Conservation (phyloP, 2,329 filamentous ascomycete genomes). For the Hypoxylon sp. region DNA sequence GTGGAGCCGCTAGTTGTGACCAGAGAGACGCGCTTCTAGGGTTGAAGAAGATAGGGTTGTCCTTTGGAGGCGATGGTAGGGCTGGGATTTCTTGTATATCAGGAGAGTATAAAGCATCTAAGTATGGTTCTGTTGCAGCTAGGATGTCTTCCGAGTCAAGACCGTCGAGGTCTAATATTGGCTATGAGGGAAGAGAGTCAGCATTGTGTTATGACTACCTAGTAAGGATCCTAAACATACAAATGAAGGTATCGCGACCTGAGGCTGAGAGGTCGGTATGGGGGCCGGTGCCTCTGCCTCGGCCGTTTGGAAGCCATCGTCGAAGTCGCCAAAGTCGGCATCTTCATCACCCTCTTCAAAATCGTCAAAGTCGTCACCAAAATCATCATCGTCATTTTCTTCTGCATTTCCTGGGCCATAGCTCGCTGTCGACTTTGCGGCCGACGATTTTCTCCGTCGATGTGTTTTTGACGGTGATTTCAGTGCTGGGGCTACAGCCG, state of each 20-base stretch:
- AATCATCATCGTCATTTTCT: conserved; percentile 55
- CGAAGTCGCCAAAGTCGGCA: conserved; percentile 73
- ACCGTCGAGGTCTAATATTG: conserved; percentile 73
- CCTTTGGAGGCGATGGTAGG: conserved; percentile 60
- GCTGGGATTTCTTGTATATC: conserved; percentile 61
- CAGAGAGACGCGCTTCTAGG: conserved; percentile 89
- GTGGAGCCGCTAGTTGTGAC: conserved; percentile 95
- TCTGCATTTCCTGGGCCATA: conserved; percentile 43
- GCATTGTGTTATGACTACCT: conserved; percentile 45
- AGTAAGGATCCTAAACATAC: conserved; percentile 54
- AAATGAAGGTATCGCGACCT: conserved; percentile 51
- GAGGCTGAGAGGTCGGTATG: conserved; percentile 46
- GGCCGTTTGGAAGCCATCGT: conserved; percentile 73
- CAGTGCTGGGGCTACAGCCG: conserved; percentile 40
- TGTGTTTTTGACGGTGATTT: conserved; percentile 41
- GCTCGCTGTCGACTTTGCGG: conserved; percentile 40
- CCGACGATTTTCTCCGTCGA: conserved; percentile 45
- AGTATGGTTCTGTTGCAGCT: conserved; percentile 69
- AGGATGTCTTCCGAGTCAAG: conserved; percentile 68
- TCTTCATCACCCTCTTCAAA: conserved; percentile 67
- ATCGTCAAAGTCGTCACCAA: conserved; percentile 69
- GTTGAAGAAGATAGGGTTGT: conserved; percentile 78
- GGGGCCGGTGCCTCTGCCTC: conserved; percentile 48
- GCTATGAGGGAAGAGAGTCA: conserved; percentile 53
- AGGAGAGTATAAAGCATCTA: conserved; percentile 71